Evolutionary conservation across 2,329 filamentous ascomycete species (phyloP), one percentile per base, ranked within the genome.

Genomic region (Apiospora marii): DNA sequence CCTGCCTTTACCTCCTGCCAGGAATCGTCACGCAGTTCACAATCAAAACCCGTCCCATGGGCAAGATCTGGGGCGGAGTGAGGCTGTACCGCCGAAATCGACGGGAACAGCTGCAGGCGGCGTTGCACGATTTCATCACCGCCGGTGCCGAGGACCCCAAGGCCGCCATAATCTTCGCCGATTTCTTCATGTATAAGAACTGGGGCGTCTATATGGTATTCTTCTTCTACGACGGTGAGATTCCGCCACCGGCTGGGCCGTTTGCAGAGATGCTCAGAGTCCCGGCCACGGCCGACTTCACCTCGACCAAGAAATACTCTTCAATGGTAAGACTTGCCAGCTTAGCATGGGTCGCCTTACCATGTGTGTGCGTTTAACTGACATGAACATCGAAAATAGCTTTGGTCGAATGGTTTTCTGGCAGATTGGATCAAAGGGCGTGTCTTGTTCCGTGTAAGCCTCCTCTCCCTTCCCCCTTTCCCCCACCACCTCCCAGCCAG

Each of bases 11-110:
- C 27, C 37, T 10, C 37, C 34, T 41, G 2, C 1, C 19, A 81
- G 80, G 80, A 24, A 82, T 83, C 68, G 77, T 81, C 16, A 81
- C 81, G 5, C 77, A 79, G 64, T 82, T 80, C 68, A 80, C 78
- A 14, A 69, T 81, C 49, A 76, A 79, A 69, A 75, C 79, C 0
- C 71, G 77, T 70, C 77, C 79, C 12, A 79, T 82, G 24, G 80
- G 77, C 30, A 71, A 82, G 61, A 77, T 83, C 34, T 84, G 82
- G 81, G 83, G 82, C 16, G 82, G 83, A 1, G 75, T 77, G 12
- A 78, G 81, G 6, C 70, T 80, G 14, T 84, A 83, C 73, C 76
- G 74, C 27, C 72, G 68, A 8, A 73, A 58, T 13, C 74, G 81
- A 27, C 74, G 77, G 0, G 75, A 78, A 10, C 75, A 78, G 46